Conservation (phyloP, 2,329 filamentous ascomycete genomes). For the Teratosphaeria zuluensis region DNA sequence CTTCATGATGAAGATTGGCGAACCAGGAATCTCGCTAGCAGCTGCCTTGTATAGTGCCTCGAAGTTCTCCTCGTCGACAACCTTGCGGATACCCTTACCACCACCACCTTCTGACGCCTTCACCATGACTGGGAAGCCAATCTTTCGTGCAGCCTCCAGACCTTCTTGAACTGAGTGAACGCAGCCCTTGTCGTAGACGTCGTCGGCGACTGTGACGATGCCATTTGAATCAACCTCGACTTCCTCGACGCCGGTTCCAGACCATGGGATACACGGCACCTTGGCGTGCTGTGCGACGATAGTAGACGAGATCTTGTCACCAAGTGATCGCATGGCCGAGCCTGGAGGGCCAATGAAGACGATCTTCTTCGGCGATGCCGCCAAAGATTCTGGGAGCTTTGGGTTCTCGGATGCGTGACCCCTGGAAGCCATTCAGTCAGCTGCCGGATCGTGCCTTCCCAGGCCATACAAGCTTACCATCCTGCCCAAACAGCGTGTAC, state of each 20-base stretch:
- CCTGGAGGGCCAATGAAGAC: conserved; percentile 98
- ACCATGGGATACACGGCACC: conserved; percentile 99
- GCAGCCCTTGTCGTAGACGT: conserved; percentile 82
- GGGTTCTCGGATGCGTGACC: conserved; percentile 98
- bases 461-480: conserved; percentile 54
- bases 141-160: conserved; percentile 72
- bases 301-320: conserved; percentile 99
- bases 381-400: conserved; percentile 89
- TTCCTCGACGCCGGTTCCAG: conserved; percentile 77
- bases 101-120: conserved; percentile 99
- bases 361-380: conserved; percentile 95
- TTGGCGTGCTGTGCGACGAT: conserved; percentile 96
- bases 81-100: conserved; percentile 98
- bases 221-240: conserved; percentile 70
- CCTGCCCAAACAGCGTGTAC: conserved; percentile 98
- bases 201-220: conserved; percentile 84
- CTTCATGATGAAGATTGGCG: conserved; percentile 99
- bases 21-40: conserved; percentile 93
- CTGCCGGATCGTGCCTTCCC: conserved; percentile 1
- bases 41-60: conserved; percentile 85
- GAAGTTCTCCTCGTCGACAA: conserved; percentile 75
- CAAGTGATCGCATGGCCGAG: conserved; percentile 95
- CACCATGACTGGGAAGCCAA: conserved; percentile 99
- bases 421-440: conserved; percentile 40
- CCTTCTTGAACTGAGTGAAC: conserved; percentile 85